Percentiles rank a stretch among this genome's conserved stretches.
Conservation (phyloP, 176 grass and related monocot species). For the Musa beccarii region DNA sequence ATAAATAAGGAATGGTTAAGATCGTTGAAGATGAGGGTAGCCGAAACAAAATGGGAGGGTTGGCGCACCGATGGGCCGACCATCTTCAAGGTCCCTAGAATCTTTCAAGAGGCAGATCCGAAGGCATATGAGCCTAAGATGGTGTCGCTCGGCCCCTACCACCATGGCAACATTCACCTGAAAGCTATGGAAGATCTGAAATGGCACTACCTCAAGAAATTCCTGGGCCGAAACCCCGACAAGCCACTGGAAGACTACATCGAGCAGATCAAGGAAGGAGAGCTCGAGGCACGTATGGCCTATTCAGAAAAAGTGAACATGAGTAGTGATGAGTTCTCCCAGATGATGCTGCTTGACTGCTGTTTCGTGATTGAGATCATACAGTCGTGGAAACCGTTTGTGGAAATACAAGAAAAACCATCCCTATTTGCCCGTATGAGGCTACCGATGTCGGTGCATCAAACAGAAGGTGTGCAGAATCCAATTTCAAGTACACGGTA, state of each 20-base stretch:
- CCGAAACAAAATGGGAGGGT: no score
- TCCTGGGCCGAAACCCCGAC: not conserved
- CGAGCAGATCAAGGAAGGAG: rapidly evolving
- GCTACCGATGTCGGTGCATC: no score
- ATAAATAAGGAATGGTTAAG: no score
- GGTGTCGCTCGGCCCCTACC: conserved; percentile 12
- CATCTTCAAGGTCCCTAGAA: not conserved
- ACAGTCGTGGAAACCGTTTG: no score
- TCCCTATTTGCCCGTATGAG: not conserved
- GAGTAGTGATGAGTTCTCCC: no score
- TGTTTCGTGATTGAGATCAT: conserved; percentile 29
- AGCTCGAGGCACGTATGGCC: not conserved
- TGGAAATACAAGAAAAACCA: no score
- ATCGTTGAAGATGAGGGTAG: no score
- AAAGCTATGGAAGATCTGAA: not conserved
- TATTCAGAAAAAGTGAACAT: not conserved
- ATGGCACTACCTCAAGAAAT: not conserved
- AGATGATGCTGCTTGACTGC: conserved; percentile 18
- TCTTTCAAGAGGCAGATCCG: not conserved
- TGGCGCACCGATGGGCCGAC: not conserved
- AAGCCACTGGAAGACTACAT: not conserved
- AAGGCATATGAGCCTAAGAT: not conserved
- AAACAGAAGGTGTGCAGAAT: no score
- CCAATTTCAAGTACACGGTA: conserved; percentile 13
- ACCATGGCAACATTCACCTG: not conserved